Conservation (phyloP, 805 yeast genomes). For the Saccharomyces eubayanus region DNA sequence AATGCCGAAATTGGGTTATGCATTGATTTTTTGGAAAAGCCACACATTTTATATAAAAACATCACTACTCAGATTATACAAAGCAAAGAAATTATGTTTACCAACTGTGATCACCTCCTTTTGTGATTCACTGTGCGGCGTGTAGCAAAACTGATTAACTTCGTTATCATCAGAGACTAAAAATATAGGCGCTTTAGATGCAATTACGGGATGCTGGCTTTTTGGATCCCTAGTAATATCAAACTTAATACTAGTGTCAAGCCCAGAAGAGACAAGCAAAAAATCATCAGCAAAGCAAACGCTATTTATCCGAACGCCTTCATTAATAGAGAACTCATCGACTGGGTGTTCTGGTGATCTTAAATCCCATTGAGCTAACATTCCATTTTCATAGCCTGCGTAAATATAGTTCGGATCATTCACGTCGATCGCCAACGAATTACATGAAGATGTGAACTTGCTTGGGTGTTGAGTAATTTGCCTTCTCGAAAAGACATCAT, state of each 20-base stretch:
- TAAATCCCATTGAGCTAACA: conserved; percentile 37
- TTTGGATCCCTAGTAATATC: neutral
- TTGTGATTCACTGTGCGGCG: neutral
- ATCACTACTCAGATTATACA: neutral
- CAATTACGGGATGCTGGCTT: neutral
- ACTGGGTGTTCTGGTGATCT: conserved; percentile 15
- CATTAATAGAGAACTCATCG: conserved; percentile 9
- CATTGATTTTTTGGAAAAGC: neutral
- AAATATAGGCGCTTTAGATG: conserved; percentile 9
- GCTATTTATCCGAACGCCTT: conserved; percentile 16
- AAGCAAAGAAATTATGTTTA: conserved; percentile 15
- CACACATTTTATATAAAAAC: neutral
- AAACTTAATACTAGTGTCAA: conserved; percentile 22
- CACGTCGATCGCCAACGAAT: conserved; percentile 5
- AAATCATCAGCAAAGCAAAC: conserved; percentile 9
- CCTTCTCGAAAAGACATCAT: conserved; percentile 31
- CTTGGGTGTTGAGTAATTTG: conserved; percentile 23
- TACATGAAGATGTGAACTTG: conserved; percentile 22
- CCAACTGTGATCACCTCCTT: conserved; percentile 14
- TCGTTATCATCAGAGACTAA: conserved; percentile 16
- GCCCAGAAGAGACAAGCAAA: conserved; percentile 30
- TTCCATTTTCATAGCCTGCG: conserved; percentile 33
- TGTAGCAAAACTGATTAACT: conserved; percentile 9
- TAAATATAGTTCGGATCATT: conserved; percentile 9
- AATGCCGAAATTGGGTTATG: neutral